A percentile compares a stretch with the other conserved stretches of the same genome.
These are phyloP conservation scores for Protomyces gravidus DNA, from an alignment of 1,139 yeast species.

Conservation along the genomic window DNA sequence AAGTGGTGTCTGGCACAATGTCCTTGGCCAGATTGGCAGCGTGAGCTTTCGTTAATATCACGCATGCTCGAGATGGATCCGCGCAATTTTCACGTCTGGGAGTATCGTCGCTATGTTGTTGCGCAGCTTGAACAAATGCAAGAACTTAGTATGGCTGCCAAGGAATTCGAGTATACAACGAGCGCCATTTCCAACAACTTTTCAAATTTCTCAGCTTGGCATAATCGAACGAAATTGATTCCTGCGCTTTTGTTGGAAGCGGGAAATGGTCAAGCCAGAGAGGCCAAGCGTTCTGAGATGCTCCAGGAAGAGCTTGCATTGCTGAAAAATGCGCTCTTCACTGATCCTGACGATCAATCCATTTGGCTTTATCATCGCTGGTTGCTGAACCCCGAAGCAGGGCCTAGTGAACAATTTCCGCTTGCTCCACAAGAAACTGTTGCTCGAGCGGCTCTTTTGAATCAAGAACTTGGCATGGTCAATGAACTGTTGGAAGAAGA, in stretches of 20 bases:
- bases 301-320: constrained; percentile 54
- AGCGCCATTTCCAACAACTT: constrained; percentile 72
- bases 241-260: constrained; percentile 47
- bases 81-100: constrained; percentile 95
- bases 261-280: constrained; percentile 38
- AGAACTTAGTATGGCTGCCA: constrained; percentile 40
- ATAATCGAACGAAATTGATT: constrained; percentile 71
- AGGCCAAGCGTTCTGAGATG: constrained; percentile 19
- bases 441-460: constrained; percentile 36
- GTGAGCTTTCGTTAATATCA: constrained; percentile 64
- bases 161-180: constrained; percentile 76
- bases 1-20: constrained; percentile 67
- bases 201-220: constrained; percentile 96
- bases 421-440: constrained; percentile 32
- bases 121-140: constrained; percentile 47
- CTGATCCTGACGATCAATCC: constrained; percentile 91
- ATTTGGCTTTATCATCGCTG: constrained; percentile 87
- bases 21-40: constrained; percentile 58
- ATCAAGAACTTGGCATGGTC: constrained; percentile 39
- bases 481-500: constrained; percentile 43
- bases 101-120: constrained; percentile 73
- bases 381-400: constrained; percentile 60
- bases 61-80: constrained; percentile 67
- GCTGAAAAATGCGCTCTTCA: constrained; percentile 77
- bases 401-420: constrained; percentile 40